Evolutionary conservation across 75 land plant genomes (phyloP).

Genomic region (Ceratopteris richardii): DNA sequence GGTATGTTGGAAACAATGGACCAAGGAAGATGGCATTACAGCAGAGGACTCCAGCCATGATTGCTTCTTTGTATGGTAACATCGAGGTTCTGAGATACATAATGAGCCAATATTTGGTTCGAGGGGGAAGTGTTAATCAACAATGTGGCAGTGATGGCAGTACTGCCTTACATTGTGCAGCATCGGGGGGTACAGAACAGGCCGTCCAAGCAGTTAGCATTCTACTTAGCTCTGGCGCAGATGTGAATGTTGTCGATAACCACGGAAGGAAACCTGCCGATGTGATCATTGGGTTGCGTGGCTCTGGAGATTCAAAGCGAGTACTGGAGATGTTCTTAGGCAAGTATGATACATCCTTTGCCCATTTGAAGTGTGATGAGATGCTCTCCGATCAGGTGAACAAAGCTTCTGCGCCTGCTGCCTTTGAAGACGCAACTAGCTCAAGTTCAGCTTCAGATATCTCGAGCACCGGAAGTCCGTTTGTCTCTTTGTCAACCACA

Average conservation of each 20-base stretch:
- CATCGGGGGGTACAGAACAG: slow-evolving; percentile 30
- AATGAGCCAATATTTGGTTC: slow-evolving; percentile 9
- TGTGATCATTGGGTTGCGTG: slow-evolving; percentile 34
- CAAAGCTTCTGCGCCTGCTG: too few relatives aligned
- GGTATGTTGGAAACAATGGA: slow-evolving; percentile 4
- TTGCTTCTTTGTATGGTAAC: slow-evolving; percentile 65
- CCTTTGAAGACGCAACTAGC: too few relatives aligned
- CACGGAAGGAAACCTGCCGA: slow-evolving; percentile 51
- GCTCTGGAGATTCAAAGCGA: slow-evolving; percentile 15
- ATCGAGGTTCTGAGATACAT: slow-evolving; percentile 39
- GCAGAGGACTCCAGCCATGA: slow-evolving; percentile 58
- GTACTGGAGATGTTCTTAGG: slow-evolving; percentile 35
- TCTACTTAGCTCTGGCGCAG: slow-evolving; percentile 49
- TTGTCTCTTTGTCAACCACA: too few relatives aligned
- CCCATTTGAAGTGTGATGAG: neutral
- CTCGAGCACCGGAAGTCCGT: too few relatives aligned
- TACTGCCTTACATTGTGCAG: slow-evolving; percentile 70
- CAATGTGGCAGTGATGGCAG: slow-evolving; percentile 43
- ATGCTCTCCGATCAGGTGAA: too few relatives aligned
- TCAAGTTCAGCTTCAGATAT: too few relatives aligned
- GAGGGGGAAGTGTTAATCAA: slow-evolving; percentile 31
- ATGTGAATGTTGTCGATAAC: slow-evolving; percentile 36
- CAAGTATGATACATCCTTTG: slow-evolving; percentile 5
- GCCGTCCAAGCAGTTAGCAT: slow-evolving; percentile 37
- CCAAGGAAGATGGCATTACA: slow-evolving; percentile 38